phyloP scores from a whole-genome alignment of 2,329 filamentous ascomycete genomes.

The Myriosclerotinia duriaeana region DNA sequence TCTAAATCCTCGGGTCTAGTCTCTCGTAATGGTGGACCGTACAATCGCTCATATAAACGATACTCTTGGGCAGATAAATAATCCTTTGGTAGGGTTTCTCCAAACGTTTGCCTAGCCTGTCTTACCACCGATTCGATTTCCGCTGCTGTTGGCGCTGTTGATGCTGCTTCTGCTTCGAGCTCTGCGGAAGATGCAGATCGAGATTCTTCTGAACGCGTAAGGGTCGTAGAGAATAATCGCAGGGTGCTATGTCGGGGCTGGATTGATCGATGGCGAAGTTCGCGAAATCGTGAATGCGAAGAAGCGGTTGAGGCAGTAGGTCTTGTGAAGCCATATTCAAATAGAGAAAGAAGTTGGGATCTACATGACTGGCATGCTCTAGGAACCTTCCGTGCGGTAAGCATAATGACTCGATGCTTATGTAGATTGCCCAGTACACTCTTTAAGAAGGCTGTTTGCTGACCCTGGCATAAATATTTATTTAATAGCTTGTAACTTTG shows the following conservation, averaged over 20 bases:
- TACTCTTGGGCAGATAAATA: constrained; percentile 71
- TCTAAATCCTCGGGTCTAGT: constrained; percentile 60
- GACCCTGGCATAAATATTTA: neutral
- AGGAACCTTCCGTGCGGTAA: constrained; percentile 36
- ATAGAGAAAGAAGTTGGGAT: constrained; percentile 40
- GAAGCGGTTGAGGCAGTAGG: constrained; percentile 23
- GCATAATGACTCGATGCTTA: constrained; percentile 30
- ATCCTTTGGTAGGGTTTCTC: constrained; percentile 71
- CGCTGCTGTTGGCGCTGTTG: constrained; percentile 13
- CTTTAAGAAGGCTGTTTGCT: neutral
- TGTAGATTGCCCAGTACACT: neutral
- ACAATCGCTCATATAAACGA: constrained; percentile 74
- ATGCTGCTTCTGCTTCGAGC: neutral
- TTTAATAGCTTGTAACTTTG: constrained; percentile 9
- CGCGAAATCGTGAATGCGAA: constrained; percentile 19
- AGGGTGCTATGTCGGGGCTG: constrained; percentile 24
- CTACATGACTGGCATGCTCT: constrained; percentile 41
- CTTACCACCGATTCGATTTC: constrained; percentile 65
- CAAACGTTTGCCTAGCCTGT: constrained; percentile 70
- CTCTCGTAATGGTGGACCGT: constrained; percentile 69
- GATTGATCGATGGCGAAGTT: constrained; percentile 25
- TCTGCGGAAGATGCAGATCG: neutral
- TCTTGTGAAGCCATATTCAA: constrained; percentile 41
- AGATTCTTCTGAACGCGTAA: constrained; percentile 24
- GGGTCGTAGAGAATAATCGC: constrained; percentile 31